Evolutionary conservation across 2,329 filamentous ascomycete genomes (phyloP).

Genomic region (Coniella lustricola): DNA sequence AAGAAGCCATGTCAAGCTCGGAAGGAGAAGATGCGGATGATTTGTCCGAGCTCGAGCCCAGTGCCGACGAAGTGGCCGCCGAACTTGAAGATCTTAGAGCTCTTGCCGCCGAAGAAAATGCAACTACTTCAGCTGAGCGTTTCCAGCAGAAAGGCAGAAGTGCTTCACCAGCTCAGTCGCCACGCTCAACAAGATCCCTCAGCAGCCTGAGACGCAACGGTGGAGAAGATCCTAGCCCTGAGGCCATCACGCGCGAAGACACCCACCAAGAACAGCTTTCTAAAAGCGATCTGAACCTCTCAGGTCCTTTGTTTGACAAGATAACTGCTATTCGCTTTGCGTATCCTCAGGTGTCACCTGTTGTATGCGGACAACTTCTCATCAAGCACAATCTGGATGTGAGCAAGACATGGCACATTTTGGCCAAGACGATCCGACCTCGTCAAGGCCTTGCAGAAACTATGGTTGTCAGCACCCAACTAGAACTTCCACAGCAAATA

Average conservation of each 20-base stretch:
- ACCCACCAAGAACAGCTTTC: neutral
- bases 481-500: slow-evolving; percentile 15
- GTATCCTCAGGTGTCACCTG: slow-evolving; percentile 34
- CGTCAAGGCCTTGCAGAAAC: slow-evolving; percentile 19
- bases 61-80: slow-evolving; percentile 28
- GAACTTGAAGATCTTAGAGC: slow-evolving; percentile 22
- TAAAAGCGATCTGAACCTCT: neutral
- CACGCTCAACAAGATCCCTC: no score
- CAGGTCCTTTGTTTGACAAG: slow-evolving; percentile 12
- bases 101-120: slow-evolving; percentile 21
- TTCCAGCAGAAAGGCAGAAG: no score
- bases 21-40: slow-evolving; percentile 18
- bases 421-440: slow-evolving; percentile 27
- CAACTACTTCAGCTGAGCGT: no score
- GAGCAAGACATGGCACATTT: slow-evolving; percentile 29
- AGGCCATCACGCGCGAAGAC: neutral
- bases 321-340: slow-evolving; percentile 26
- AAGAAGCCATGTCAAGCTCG: slow-evolving; percentile 19
- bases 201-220: slow-evolving; percentile 5
- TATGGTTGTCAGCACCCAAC: slow-evolving; percentile 14
- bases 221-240: neutral
- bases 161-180: no score
- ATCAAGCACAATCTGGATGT: slow-evolving; percentile 28
- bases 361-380: slow-evolving; percentile 31
- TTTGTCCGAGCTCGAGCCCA: slow-evolving; percentile 4